Base-by-base conservation (phyloP, 1,139 yeast genomes). In the Sugiyamaella neomexicana region DNA sequence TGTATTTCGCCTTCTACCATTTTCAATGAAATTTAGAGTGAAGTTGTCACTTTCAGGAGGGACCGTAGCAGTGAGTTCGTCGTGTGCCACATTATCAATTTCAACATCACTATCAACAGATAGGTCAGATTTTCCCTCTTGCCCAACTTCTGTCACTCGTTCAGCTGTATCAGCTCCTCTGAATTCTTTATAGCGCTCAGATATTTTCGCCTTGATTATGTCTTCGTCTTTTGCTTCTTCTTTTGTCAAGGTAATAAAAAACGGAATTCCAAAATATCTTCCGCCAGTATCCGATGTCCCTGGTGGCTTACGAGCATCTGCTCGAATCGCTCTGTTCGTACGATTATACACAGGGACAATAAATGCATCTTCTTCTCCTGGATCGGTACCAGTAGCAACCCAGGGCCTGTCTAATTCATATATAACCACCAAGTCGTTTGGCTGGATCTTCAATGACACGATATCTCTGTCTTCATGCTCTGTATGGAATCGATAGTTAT, bases 281-380 rank as follows among this genome's bases (percentile, higher is more conserved):
- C 61, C 59, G 6, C 58, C 60, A n/a, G 46, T 38, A 32, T 56
- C 55, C 5, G 50, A 34, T 17, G 50, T 43, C 2, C 51, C 50
- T 10, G 55, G 54, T 5, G 46, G 57, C 7, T 77, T 70, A 9
- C 65, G 65, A 9, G 58, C 62, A 17, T 59, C 54, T 2, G 57
- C 54, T 59, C 70, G 64, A 64, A 79, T 53, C 62, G 68, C 75
- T 54, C 79, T 80, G 13, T 75, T 71, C 1, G 75, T 75, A 1
- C 85, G 76, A 65, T 79, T 85, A 55, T 83, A 73, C 0, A 89
- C 88, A 0, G 97, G 96, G 2, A 89, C 76, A 34, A 88, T 75
- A 13, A 83, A 60, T 59, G 82, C 85, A 13, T 60, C 64, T 12
- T 65, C 66, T 1, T 61, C 55, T 5, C 62, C 60, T 12, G 55